phyloP scores from a whole-genome alignment of 805 yeast species.

The Yamadazyma philogaea region DNA sequence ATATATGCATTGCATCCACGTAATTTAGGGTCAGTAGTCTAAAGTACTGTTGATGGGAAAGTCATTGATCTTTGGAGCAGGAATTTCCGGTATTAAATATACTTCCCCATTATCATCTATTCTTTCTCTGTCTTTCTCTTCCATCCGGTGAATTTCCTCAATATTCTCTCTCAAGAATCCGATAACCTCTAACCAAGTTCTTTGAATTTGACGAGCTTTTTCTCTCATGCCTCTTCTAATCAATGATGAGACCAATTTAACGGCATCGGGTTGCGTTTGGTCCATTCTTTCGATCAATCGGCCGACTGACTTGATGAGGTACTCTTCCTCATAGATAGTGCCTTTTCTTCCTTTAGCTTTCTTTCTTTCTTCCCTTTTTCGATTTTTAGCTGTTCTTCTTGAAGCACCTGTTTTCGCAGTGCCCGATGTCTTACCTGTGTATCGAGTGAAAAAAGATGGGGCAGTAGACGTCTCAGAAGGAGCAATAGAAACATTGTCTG shows the following conservation, averaged over 20 bases:
- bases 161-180: slow-evolving; percentile 56
- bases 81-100: slow-evolving; percentile 72
- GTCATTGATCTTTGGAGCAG: slow-evolving; percentile 61
- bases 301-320: slow-evolving; percentile 81
- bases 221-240: slow-evolving; percentile 67
- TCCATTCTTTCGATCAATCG: slow-evolving; percentile 80
- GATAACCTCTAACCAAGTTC: slow-evolving; percentile 56
- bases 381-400: slow-evolving; percentile 85
- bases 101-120: slow-evolving; percentile 84
- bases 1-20: not conserved
- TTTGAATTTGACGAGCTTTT: slow-evolving; percentile 81
- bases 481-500: slow-evolving; percentile 93
- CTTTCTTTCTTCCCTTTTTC: slow-evolving; percentile 93
- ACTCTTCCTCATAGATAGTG: slow-evolving; percentile 95
- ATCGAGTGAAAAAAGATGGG: slow-evolving; percentile 90
- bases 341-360: slow-evolving; percentile 97
- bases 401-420: slow-evolving; percentile 97
- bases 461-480: slow-evolving; percentile 91
- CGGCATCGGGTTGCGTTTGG: slow-evolving; percentile 71
- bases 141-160: slow-evolving; percentile 73
- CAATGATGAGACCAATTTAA: slow-evolving; percentile 69
- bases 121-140: slow-evolving; percentile 85
- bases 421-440: slow-evolving; percentile 93
- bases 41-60: slow-evolving; percentile 58
- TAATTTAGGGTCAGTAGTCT: slow-evolving; percentile 45